A percentile compares a stretch with the other conserved stretches of the same genome.
Conservation (phyloP, 2,329 filamentous ascomycete species). For the Pseudofabraea citricarpa region DNA sequence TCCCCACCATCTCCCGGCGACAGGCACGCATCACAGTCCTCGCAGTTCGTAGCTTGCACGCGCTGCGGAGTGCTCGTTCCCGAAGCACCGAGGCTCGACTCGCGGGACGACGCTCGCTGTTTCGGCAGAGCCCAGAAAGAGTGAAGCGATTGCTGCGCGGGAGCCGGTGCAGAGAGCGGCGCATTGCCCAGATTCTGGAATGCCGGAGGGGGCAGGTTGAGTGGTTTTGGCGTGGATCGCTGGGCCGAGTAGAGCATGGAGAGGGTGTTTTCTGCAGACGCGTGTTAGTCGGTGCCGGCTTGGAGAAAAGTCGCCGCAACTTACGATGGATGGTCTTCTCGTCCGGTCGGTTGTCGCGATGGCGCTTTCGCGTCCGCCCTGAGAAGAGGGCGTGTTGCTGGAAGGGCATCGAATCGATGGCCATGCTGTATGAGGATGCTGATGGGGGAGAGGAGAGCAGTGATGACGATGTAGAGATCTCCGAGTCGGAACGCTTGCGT, state of each 20-base stretch:
- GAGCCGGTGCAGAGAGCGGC: slow-evolving; percentile 13
- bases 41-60: slow-evolving; percentile 38
- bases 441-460: slow-evolving; percentile 32
- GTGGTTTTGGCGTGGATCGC: slow-evolving; percentile 24
- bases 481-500: slow-evolving; percentile 58
- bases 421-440: slow-evolving; percentile 30
- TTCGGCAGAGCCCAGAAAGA: slow-evolving; percentile 54
- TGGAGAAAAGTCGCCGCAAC: slow-evolving; percentile 6
- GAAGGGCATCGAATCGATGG: slow-evolving; percentile 27
- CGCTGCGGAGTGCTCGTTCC: slow-evolving; percentile 6
- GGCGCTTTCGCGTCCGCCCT: slow-evolving; percentile 57
- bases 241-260: slow-evolving; percentile 54
- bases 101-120: slow-evolving; percentile 25
- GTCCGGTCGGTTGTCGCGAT: slow-evolving; percentile 53
- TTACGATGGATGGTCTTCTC: slow-evolving; percentile 38
- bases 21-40: slow-evolving; percentile 45
- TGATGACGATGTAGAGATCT: slow-evolving; percentile 44
- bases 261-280: slow-evolving; percentile 45
- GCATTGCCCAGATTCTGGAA: slow-evolving; percentile 9
- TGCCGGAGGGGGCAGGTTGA: slow-evolving; percentile 11
- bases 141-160: slow-evolving; percentile 48
- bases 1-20: slow-evolving; percentile 16
- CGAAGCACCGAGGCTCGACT: slow-evolving; percentile 22
- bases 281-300: slow-evolving; percentile 8
- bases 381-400: slow-evolving; percentile 40